Conservation (phyloP, 2,329 filamentous ascomycete genomes). For the Ascochyta koolunga region DNA sequence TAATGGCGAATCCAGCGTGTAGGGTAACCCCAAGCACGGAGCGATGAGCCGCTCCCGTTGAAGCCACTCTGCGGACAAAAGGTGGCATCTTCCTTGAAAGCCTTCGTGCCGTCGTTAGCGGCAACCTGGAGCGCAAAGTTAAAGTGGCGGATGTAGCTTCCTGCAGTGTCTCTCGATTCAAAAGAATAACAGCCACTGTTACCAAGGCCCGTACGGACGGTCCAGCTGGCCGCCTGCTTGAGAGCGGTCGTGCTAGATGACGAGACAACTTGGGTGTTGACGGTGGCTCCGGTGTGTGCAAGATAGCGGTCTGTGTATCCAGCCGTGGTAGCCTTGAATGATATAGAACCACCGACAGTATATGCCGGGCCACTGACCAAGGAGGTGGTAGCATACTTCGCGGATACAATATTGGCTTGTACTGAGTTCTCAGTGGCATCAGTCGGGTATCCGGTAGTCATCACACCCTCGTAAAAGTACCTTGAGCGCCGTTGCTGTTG, state of each 20-base stretch:
- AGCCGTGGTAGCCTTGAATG: conserved; percentile 62
- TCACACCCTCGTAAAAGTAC: conserved; percentile 71
- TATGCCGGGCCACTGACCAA: conserved; percentile 58
- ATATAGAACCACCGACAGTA: conserved; percentile 58
- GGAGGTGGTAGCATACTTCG: conserved; percentile 59
- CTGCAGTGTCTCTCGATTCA: conserved; percentile 63
- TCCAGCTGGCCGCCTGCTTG: conserved; percentile 64
- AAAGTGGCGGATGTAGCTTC: conserved; percentile 64
- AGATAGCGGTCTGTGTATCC: conserved; percentile 62
- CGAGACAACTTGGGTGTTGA: conserved; percentile 63
- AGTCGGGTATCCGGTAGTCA: conserved; percentile 67
- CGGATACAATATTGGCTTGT: conserved; percentile 66
- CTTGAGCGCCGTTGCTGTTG: conserved; percentile 64
- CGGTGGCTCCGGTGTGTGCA: conserved; percentile 57
- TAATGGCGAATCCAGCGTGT: conserved; percentile 66
- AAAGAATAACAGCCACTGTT: conserved; percentile 66
- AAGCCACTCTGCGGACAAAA: conserved; percentile 64
- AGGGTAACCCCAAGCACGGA: conserved; percentile 66
- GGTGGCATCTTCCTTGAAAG: conserved; percentile 66
- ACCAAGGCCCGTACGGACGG: conserved; percentile 61
- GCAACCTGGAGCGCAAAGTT: conserved; percentile 59
- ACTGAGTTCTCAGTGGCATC: conserved; percentile 64
- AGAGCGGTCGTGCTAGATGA: conserved; percentile 58
- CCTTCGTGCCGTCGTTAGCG: conserved; percentile 61
- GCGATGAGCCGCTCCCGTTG: conserved; percentile 57